Evolutionary conservation across 805 yeast genomes (phyloP), one percentile per base, ranked within the genome.

Genomic region (Maudiozyma bulderi): DNA sequence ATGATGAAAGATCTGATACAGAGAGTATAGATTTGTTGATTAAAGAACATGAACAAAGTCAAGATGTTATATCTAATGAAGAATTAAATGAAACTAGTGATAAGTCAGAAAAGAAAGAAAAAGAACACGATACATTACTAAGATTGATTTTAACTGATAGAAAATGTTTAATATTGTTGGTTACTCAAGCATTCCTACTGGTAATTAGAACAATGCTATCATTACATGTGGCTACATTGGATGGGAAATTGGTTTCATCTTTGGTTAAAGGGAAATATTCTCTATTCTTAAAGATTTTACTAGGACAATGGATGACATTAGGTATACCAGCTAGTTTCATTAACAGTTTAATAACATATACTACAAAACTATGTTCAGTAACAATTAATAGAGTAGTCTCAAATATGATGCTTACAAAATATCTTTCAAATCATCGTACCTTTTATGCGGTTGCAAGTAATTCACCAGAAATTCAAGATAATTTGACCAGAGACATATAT

Each of bases 261-360:
- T 73, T 90, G 56, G 86, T 90, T 31, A 76, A 83, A 40, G 86
- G 84, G 53, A 74, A 75, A 46, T 84, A 88, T 52, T 71, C 74
- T 44, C 73, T 72, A 43, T 89, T 90, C 59, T 69, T 82, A 49
- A 74, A 75, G 51, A 74, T 84, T 31, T 65, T 89, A 48, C 71
- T 76, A 2, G 69, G 69, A 6, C 73, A 78, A 58, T 90, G 97
- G 97, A 78, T 90, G 82, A 57, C 79, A 13, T 72, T 90, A 11
- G 96, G 96, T 9, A 63, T 88, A 8, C 98, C 98, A 0, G 93
- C 95, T 1, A 77, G 95, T 2, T 60, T 86, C 32, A 82, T 86
- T 8, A 87, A 89, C 58, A 78, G 95, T 0, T 64, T 85, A 47
- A 73, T 89, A 47, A 71, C 73, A 13, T 83, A 78, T 69, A 74